Base-by-base conservation (phyloP, 148 eudicot species). In the Rhododendron simsii region DNA sequence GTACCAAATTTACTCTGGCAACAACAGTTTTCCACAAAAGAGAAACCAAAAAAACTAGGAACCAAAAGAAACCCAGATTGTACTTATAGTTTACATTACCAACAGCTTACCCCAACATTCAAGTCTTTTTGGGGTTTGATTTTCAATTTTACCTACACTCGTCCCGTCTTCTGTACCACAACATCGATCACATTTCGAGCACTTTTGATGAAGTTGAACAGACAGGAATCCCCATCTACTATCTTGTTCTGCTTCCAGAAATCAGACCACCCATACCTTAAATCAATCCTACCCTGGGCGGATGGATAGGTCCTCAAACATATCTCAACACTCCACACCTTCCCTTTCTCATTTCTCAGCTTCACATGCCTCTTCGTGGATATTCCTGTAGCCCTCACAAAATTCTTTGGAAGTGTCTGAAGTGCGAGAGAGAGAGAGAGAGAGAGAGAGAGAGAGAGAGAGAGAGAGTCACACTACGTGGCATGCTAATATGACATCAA, bases 311-410 rank as follows among this genome's bases (percentile, higher is more conserved):
- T 26, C 44, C 86, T 48, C 47, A 18, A 1, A 10, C 79, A 30
- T 18, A 50, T 5, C 2, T 30, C 37, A 10, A 73, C 80, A 18
- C n/a, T 1, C 86, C 86, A 84, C 26, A 84, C 67, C 30, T 84
- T 50, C 10, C 86, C 80, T 23, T 50, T 11, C 16, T 71, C 47
- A 23, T 84, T 84, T 18, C 80, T 84, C 65, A 84, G 47, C 47
- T 30, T 8, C 80, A 74, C 80, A 3, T 1, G 1, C 67, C 30
- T 35, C 80, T 74, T 74, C 65, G 26, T 5, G 4, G 18, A 15
- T 12, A 71, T 28, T 47, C 65, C 63, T 23, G 45, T 74, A 35
- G 16, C 86, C 28, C 3, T 35, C 33, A 63, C 80, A 73, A 84
- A 84, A 13, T 45, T 11, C 74, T 5, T 73, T 2, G 61, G 80